These are phyloP conservation scores for Arabidopsis thaliana DNA, from an alignment of 345 rosid genomes.

Conservation along the genomic window TAIR10.1 NC_003070.9:25642001-25642500, in stretches of 20 bases:
- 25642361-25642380: too few relatives aligned
- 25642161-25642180: neutral
- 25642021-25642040: too few relatives aligned
- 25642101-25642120: neutral
- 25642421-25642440: too few relatives aligned
- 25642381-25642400: too few relatives aligned
- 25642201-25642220: neutral
- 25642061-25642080: too few relatives aligned
- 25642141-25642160: neutral
- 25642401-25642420: too few relatives aligned
- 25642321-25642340: neutral
- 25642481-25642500: neutral
- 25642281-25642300: neutral
- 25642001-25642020: too few relatives aligned
- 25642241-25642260: neutral
- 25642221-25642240: neutral
- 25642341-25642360: too few relatives aligned
- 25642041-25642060: too few relatives aligned
- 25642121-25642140: constrained; percentile 6
- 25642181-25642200: constrained; percentile 2
- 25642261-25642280: neutral
- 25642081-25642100: neutral
- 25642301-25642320: neutral
- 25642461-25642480: neutral
- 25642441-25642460: neutral